phyloP scores from a whole-genome alignment of 768 basidiomycete genomes.

The Epithele typhae region DNA sequence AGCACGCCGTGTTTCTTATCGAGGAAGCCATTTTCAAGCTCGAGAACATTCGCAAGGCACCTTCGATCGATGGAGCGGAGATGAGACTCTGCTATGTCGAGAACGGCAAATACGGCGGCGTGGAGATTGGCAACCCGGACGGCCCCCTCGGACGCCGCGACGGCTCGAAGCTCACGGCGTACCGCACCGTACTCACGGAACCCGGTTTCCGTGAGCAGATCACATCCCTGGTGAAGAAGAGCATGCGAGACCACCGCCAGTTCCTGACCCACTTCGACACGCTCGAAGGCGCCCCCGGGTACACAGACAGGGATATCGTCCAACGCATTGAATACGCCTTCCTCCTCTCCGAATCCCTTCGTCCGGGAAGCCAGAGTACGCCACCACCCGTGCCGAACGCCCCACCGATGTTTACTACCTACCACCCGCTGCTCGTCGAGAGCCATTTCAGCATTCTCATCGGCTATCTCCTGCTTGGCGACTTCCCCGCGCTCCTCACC shows the following conservation, averaged over 20 bases:
- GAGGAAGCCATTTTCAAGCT: conserved; percentile 68
- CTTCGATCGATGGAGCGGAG: conserved; percentile 66
- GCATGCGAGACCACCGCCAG: conserved; percentile 79
- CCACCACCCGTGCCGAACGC: conserved; percentile 36
- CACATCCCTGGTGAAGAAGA: conserved; percentile 57
- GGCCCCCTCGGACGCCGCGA: conserved; percentile 64
- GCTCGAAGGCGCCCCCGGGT: conserved; percentile 41
- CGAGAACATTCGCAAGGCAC: conserved; percentile 61
- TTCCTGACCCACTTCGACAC: conserved; percentile 83
- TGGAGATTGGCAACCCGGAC: conserved; percentile 77
- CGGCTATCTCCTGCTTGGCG: conserved; percentile 72
- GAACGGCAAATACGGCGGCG: conserved; percentile 75
- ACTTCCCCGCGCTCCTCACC: conserved; percentile 57
- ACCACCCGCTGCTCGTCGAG: conserved; percentile 87
- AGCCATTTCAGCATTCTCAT: conserved; percentile 79
- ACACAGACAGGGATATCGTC: conserved; percentile 37
- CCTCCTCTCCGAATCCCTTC: conserved; percentile 59
- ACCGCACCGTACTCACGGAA: conserved; percentile 54
- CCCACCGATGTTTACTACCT: conserved; percentile 76
- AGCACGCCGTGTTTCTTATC: conserved; percentile 71
- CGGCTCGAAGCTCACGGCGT: conserved; percentile 60
- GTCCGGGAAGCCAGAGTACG: conserved; percentile 50
- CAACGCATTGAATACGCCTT: conserved; percentile 63
- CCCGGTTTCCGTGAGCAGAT: conserved; percentile 58
- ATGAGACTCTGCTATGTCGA: conserved; percentile 73